Base-by-base conservation (phyloP, 2,329 filamentous ascomycete species). In the Shiraia bambusicola region DNA sequence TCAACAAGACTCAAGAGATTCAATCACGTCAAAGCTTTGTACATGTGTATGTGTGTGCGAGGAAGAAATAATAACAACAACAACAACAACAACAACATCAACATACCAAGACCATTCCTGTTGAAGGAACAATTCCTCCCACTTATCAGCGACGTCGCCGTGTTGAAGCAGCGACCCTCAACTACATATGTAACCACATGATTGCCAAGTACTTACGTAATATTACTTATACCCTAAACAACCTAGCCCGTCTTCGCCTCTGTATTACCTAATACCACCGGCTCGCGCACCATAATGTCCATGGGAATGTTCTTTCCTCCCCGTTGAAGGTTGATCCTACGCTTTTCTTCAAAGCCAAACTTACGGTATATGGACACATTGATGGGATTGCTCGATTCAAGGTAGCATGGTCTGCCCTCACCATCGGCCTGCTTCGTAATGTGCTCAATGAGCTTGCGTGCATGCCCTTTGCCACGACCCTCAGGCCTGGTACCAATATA, bases 201-300 rank as follows among this genome's bases (percentile, higher is more conserved):
- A 28, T 22, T 11, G 12, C 34, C 15, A 7, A 8, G 24, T 31
- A n/a, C n/a, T n/a, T n/a, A n/a, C n/a, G n/a, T n/a, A n/a, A n/a
- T n/a, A n/a, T n/a, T n/a, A n/a, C 27, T 37, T 47, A 52, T 36
- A 39, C 12, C 7, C 36, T 43, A n/a, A 22, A 5, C 8, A 8
- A 22, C 19, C 19, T 22, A 22, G 8, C 34, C 25, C n/a, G 4
- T 35, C 54, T 56, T 56, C 48, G 57, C 57, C 51, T 49, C 52
- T 19, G 31, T 33, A 14, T 13, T n/a, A n/a, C n/a, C n/a, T n/a
- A n/a, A n/a, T n/a, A n/a, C 32, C 7, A 49, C 50, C 6, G 87
- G 86, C 74, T 90, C 85, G 46, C 87, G 77, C 37, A 92, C 84
- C 88, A 94, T 94, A 70, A 90, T 86, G 61, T 87, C 85, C 66